phyloP scores from a whole-genome alignment of 768 basidiomycete genomes.

The Suillus decipiens region DNA sequence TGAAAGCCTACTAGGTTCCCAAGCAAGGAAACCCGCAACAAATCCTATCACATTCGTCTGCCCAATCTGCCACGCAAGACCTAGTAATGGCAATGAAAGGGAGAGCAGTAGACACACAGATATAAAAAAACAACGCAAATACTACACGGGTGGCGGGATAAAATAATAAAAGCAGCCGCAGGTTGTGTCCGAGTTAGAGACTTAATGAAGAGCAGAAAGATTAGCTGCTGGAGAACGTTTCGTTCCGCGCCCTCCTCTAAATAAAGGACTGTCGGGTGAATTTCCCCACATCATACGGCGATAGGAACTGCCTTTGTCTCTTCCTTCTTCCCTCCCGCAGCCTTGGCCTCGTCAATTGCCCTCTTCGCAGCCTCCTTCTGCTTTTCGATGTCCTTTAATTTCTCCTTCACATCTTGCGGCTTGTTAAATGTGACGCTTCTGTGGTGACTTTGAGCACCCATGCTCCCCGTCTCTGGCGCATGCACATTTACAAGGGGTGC shows the following conservation, averaged over 20 bases:
- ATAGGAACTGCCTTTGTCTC: constrained; percentile 51
- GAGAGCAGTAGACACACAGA: background rate
- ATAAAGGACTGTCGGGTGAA: background rate
- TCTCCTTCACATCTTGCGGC: constrained; percentile 46
- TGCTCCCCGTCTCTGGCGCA: constrained; percentile 66
- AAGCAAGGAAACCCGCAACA: background rate
- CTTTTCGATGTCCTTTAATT: constrained; percentile 37
- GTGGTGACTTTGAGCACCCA: constrained; percentile 64
- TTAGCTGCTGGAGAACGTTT: background rate
- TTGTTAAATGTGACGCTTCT: constrained; percentile 72
- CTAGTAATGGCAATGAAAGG: background rate
- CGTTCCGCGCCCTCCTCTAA: background rate
- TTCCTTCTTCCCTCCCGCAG: constrained; percentile 62
- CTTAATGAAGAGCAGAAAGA: background rate
- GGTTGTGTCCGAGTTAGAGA: constrained; percentile 4
- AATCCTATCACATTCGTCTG: constrained; percentile 1
- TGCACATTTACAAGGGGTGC: constrained; percentile 63
- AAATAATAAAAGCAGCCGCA: constrained; percentile 6
- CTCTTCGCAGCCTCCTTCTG: constrained; percentile 68
- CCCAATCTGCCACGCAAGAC: constrained; percentile 3
- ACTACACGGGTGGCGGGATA: constrained; percentile 5
- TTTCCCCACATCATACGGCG: constrained; percentile 25
- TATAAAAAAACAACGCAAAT: constrained; percentile 9
- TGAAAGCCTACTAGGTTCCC: background rate
- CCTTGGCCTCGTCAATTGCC: constrained; percentile 67